Conservation (phyloP, 2,329 filamentous ascomycete species). For the Graphium sp. region DNA sequence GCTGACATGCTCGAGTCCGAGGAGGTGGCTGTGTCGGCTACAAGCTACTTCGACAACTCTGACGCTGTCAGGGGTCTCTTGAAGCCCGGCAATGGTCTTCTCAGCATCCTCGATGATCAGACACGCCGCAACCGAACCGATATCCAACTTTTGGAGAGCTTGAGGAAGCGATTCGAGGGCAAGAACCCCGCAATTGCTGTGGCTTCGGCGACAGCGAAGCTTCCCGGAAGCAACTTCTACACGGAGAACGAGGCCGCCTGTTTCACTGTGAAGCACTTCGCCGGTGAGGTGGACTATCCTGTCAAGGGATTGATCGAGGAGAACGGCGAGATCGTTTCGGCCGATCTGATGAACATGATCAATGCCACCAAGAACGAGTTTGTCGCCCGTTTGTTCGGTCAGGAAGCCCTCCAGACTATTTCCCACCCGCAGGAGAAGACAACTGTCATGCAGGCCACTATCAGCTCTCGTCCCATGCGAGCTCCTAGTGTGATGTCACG, state of each 20-base stretch:
- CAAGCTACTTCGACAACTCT: conserved; percentile 95
- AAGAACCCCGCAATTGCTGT: conserved; percentile 86
- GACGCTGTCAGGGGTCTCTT: conserved; percentile 84
- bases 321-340: conserved; percentile 90
- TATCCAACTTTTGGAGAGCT: conserved; percentile 74
- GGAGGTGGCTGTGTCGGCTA: conserved; percentile 76
- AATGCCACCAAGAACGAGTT: conserved; percentile 79
- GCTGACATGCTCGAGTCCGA: conserved; percentile 88
- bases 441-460: conserved; percentile 87
- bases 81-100: conserved; percentile 79
- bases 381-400: conserved; percentile 80
- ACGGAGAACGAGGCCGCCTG: conserved; percentile 65
- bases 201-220: conserved; percentile 52
- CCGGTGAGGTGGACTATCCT: conserved; percentile 89
- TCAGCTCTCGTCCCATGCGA: conserved; percentile 87
- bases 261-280: conserved; percentile 90
- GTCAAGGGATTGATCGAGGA: conserved; percentile 79
- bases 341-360: conserved; percentile 88
- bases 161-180: conserved; percentile 83
- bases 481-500: conserved; percentile 83
- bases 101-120: conserved; percentile 93
- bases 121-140: conserved; percentile 80
- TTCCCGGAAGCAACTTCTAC: conserved; percentile 79
- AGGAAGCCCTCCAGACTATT: conserved; percentile 82
- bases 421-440: conserved; percentile 83